Percentiles rank a stretch among this genome's conserved stretches.
Evolutionary conservation across 1,284 basidiomycete species (phyloP).

Genomic region (Chiua sp.): DNA sequence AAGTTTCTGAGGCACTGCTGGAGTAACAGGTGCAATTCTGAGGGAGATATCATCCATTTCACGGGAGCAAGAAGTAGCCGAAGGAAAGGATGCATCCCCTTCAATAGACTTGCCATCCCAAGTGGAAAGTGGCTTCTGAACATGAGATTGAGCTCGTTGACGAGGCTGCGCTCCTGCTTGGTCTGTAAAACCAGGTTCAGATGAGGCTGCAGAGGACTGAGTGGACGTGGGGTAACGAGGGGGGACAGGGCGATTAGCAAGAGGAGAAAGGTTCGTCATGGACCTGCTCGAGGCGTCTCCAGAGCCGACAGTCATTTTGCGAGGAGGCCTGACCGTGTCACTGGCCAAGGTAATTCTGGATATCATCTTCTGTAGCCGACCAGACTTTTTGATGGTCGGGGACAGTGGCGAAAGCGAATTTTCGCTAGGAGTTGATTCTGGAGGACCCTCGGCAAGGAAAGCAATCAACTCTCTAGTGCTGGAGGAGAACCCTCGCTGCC

Average conservation of each 20-base stretch:
- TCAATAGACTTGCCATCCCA: constrained; percentile 23
- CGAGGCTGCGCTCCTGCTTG: constrained; percentile 24
- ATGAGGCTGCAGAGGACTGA: constrained; percentile 47
- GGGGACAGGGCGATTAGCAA: constrained; percentile 62
- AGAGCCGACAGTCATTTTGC: constrained; percentile 33
- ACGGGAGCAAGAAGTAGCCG: constrained; percentile 7
- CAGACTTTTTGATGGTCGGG: constrained; percentile 55
- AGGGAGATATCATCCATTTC: constrained; percentile 6
- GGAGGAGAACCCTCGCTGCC: constrained; percentile 45
- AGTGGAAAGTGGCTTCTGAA: constrained; percentile 39
- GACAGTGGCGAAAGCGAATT: constrained; percentile 45
- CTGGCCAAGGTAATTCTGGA: constrained; percentile 68
- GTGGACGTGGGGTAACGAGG: constrained; percentile 46
- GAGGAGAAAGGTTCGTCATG: constrained; percentile 47
- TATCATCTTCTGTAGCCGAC: constrained; percentile 78
- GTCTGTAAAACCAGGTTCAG: constrained; percentile 35
- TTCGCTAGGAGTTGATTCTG: constrained; percentile 32
- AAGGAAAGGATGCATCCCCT: constrained; percentile 13
- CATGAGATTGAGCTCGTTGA: constrained; percentile 33
- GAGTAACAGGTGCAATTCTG: constrained; percentile 1
- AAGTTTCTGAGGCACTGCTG: constrained; percentile 6
- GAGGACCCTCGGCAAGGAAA: constrained; percentile 41
- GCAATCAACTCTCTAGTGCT: constrained; percentile 65
- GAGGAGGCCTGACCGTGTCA: constrained; percentile 35
- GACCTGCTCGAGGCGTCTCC: constrained; percentile 39